Percentiles rank a stretch among this genome's conserved stretches.
Conservation (phyloP, 148 eudicot genomes). For the Nyssa sinensis region DNA sequence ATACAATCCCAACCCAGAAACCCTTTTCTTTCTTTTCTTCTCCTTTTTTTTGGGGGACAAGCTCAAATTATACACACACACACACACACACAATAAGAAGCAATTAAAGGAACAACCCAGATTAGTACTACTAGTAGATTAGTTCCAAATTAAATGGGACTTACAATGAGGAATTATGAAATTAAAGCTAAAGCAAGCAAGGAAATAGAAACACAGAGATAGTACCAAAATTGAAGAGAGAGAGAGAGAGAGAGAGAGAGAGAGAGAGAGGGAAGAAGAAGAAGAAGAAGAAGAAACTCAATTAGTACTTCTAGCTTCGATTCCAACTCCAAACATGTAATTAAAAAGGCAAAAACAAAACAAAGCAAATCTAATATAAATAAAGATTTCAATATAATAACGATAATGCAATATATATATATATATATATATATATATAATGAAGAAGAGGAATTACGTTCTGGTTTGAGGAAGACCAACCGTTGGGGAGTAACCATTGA, state of each 20-base stretch:
- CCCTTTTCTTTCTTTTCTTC: too few relatives aligned
- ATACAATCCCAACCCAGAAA: too few relatives aligned
- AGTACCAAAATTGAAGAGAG: too few relatives aligned
- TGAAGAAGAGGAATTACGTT: constrained; percentile 33
- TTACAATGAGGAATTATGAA: not conserved
- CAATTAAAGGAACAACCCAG: not conserved
- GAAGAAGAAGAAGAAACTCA: too few relatives aligned
- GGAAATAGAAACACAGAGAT: too few relatives aligned
- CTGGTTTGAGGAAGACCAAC: constrained; percentile 85
- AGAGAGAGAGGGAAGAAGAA: not conserved
- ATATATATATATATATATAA: not conserved
- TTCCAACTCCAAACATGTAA: not conserved
- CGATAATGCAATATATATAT: not conserved
- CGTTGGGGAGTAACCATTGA: constrained; percentile 94
- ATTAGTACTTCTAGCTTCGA: not conserved
- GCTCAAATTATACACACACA: too few relatives aligned
- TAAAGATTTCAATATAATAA: too few relatives aligned
- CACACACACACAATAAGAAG: not conserved
- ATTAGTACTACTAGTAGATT: not conserved
- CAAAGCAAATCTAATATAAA: not conserved
- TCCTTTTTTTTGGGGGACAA: too few relatives aligned
- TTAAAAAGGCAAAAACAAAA: too few relatives aligned
- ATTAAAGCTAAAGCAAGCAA: not conserved
- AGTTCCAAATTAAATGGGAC: not conserved
- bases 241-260: not conserved